Percentiles rank a stretch among this genome's conserved stretches.
These are phyloP conservation scores for Mycosphaerella sp. DNA, from an alignment of 2,329 filamentous ascomycete genomes.

Conservation along the genomic window DNA sequence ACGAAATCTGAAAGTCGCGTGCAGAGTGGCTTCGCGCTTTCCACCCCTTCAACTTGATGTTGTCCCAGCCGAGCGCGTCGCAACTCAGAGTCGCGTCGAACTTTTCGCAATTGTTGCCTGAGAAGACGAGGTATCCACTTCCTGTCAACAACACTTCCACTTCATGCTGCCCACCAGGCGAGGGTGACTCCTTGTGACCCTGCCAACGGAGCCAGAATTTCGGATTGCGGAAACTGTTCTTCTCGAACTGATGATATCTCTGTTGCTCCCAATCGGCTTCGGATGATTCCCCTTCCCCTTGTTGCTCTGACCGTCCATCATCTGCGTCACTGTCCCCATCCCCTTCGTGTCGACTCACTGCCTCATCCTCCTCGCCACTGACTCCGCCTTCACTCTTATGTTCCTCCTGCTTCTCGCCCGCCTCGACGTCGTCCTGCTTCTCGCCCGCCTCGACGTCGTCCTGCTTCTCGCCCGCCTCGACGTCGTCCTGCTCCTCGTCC, in stretches of 20 bases:
- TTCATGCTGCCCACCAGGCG: neutral
- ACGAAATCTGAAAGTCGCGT: slow-evolving; percentile 4
- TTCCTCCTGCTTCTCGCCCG: neutral
- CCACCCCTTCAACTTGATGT: slow-evolving; percentile 13
- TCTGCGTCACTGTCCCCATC: neutral
- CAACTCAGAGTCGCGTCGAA: slow-evolving; percentile 17
- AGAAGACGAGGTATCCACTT: slow-evolving; percentile 15
- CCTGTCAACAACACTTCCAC: neutral
- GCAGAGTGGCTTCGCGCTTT: slow-evolving; percentile 4
- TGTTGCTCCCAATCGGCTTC: neutral
- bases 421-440: neutral
- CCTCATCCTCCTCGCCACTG: neutral
- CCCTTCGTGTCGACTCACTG: neutral
- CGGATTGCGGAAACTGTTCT: slow-evolving; percentile 19
- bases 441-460: neutral
- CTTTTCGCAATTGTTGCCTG: slow-evolving; percentile 15
- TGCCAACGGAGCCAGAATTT: slow-evolving; percentile 21
- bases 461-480: neutral
- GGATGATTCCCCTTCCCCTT: neutral
- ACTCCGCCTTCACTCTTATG: neutral
- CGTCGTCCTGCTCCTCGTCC: neutral
- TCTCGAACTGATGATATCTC: slow-evolving; percentile 13
- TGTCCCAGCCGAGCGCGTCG: slow-evolving; percentile 13
- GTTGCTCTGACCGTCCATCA: neutral
- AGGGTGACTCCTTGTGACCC: neutral